Conservation (phyloP, 2,329 filamentous ascomycete genomes). For the Colletotrichum aenigma region DNA sequence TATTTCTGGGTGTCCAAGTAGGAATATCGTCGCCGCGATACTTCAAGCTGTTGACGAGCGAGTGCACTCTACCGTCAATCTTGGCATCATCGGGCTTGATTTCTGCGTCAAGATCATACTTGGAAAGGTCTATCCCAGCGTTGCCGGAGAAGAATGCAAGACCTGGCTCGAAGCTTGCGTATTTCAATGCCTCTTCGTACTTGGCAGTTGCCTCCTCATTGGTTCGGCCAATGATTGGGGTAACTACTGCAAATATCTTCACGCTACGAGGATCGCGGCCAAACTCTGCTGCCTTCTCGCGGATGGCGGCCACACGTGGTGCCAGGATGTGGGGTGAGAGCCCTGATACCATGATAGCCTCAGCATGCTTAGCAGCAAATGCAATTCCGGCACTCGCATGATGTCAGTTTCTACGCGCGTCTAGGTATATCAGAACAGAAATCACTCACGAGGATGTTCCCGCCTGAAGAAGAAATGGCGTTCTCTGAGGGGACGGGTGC, state of each 20-base stretch:
- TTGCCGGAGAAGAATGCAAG: conserved; percentile 61
- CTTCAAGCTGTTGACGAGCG: neutral
- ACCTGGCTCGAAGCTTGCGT: conserved; percentile 57
- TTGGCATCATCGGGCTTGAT: conserved; percentile 37
- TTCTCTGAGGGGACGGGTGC: conserved; percentile 57
- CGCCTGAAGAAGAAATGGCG: conserved; percentile 62
- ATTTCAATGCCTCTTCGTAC: conserved; percentile 51
- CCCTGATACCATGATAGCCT: conserved; percentile 63
- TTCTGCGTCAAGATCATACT: conserved; percentile 60
- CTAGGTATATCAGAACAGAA: neutral
- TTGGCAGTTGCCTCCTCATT: conserved; percentile 59
- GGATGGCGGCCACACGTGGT: conserved; percentile 57
- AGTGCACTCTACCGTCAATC: neutral
- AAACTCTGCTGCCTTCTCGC: conserved; percentile 50
- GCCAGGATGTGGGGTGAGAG: conserved; percentile 53
- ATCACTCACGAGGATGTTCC: conserved; percentile 54
- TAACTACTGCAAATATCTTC: conserved; percentile 59
- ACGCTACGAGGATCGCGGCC: conserved; percentile 61
- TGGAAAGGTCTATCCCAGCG: conserved; percentile 64
- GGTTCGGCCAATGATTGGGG: conserved; percentile 51
- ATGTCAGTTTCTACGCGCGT: neutral
- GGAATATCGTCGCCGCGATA: conserved; percentile 27
- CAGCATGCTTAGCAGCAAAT: conserved; percentile 62
- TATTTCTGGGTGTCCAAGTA: conserved; percentile 48
- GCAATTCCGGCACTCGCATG: conserved; percentile 47